Percentiles rank a stretch among this genome's conserved stretches.
phyloP scores from a whole-genome alignment of 1,284 basidiomycete genomes.

The Cutaneotrichosporon sp. region DNA sequence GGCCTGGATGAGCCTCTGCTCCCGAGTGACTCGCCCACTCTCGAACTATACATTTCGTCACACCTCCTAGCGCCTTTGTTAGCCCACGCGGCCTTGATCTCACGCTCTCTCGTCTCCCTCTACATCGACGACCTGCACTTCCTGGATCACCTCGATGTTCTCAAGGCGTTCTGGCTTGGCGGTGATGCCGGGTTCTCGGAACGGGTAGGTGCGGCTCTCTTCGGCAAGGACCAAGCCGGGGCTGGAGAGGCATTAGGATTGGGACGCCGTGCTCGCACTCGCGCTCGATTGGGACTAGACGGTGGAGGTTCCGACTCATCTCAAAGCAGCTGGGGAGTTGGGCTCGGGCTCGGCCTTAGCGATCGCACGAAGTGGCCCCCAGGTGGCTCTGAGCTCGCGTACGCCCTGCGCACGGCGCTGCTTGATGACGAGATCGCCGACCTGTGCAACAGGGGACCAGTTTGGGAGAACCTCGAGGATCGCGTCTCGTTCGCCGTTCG shows the following conservation, averaged over 20 bases:
- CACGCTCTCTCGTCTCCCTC: constrained; percentile 43
- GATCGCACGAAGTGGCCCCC: constrained; percentile 76
- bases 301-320: background rate
- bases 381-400: constrained; percentile 75
- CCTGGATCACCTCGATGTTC: constrained; percentile 47
- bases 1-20: constrained; percentile 30
- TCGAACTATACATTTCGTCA: constrained; percentile 39
- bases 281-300: constrained; percentile 41
- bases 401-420: constrained; percentile 61
- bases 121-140: constrained; percentile 46
- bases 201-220: constrained; percentile 40
- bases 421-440: constrained; percentile 31
- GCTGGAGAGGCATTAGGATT: constrained; percentile 30
- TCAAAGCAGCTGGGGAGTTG: constrained; percentile 57
- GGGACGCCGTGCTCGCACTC: constrained; percentile 22
- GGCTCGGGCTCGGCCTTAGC: constrained; percentile 67
- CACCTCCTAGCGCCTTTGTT: constrained; percentile 43
- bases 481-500: constrained; percentile 77
- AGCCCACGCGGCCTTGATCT: constrained; percentile 38
- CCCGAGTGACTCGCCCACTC: constrained; percentile 34
- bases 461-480: constrained; percentile 66
- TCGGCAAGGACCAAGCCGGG: constrained; percentile 41
- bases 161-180: constrained; percentile 45
- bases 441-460: constrained; percentile 35
- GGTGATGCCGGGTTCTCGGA: constrained; percentile 44